phyloP scores from a whole-genome alignment of 202 grass and related monocot species.

The Thinopyrum obtusiflorum region DNA sequence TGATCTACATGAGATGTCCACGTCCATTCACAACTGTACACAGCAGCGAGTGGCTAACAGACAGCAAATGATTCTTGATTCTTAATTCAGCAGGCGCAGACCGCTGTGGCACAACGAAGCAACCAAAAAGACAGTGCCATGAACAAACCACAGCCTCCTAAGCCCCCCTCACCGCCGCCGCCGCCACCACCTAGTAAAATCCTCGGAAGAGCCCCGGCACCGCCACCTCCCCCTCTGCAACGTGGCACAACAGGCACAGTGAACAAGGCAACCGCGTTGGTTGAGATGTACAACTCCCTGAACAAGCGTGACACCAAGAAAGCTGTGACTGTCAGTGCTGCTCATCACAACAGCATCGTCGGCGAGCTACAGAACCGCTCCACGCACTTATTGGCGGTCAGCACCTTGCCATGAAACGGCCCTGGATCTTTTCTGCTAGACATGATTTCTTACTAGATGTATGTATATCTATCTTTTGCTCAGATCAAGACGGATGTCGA shows the following conservation, averaged over 20 bases:
- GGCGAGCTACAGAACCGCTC: constrained; percentile 92
- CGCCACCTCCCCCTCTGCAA: constrained; percentile 19
- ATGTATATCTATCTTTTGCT: background rate
- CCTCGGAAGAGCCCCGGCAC: constrained; percentile 3
- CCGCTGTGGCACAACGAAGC: background rate
- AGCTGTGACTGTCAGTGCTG: constrained; percentile 15
- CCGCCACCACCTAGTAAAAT: background rate
- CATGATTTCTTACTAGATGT: background rate
- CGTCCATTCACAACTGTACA: background rate
- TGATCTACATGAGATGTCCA: background rate
- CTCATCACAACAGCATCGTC: constrained; percentile 62
- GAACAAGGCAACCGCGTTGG: constrained; percentile 59
- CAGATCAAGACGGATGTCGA: constrained; percentile 82
- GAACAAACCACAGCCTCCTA: constrained; percentile 8
- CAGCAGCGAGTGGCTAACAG: background rate
- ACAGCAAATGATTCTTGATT: background rate
- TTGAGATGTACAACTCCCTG: constrained; percentile 78
- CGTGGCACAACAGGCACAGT: constrained; percentile 29
- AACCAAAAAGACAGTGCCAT: background rate
- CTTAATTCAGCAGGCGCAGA: background rate
- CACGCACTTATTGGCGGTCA: constrained; percentile 66
- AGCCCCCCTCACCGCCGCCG: constrained; percentile 1
- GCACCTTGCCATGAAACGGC: background rate
- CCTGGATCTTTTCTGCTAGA: background rate
- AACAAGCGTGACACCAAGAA: constrained; percentile 55